phyloP scores from a whole-genome alignment of 1,139 yeast species.

The Hansenula sp. region DNA sequence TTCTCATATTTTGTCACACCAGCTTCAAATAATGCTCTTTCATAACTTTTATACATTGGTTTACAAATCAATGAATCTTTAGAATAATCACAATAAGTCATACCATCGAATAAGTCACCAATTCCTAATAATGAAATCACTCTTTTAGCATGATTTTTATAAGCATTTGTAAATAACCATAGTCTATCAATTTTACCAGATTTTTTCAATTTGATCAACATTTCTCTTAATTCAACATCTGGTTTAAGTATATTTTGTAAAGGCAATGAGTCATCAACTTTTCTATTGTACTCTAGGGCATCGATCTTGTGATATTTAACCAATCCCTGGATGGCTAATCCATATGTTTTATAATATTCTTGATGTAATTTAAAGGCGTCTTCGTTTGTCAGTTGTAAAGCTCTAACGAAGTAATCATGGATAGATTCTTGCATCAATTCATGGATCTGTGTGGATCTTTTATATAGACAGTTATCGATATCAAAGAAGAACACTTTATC shows the following conservation, averaged over 20 bases:
- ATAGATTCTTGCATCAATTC: slow-evolving; percentile 86
- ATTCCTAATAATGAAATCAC: slow-evolving; percentile 77
- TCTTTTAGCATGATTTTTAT: slow-evolving; percentile 79
- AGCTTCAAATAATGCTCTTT: slow-evolving; percentile 57
- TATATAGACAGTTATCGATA: slow-evolving; percentile 87
- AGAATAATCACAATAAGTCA: slow-evolving; percentile 85
- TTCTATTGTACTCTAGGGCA: slow-evolving; percentile 81
- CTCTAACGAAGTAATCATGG: slow-evolving; percentile 71
- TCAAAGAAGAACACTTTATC: slow-evolving; percentile 72
- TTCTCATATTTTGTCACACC: slow-evolving; percentile 42
- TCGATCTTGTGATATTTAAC: slow-evolving; percentile 80
- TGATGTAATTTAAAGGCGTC: slow-evolving; percentile 74
- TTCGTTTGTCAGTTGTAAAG: slow-evolving; percentile 58
- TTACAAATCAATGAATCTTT: slow-evolving; percentile 71
- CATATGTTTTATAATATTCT: slow-evolving; percentile 80
- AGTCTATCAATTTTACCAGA: slow-evolving; percentile 47
- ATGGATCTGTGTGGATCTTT: slow-evolving; percentile 69
- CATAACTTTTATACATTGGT: slow-evolving; percentile 67
- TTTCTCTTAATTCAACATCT: slow-evolving; percentile 46
- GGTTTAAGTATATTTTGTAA: slow-evolving; percentile 70
- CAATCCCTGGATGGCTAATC: slow-evolving; percentile 89
- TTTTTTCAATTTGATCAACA: slow-evolving; percentile 43
- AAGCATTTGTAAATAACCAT: slow-evolving; percentile 95
- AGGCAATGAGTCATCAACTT: slow-evolving; percentile 92
- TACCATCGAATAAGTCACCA: slow-evolving; percentile 89